phyloP scores from a whole-genome alignment of 768 basidiomycete genomes.

The Leccinellum rugosiceps region DNA sequence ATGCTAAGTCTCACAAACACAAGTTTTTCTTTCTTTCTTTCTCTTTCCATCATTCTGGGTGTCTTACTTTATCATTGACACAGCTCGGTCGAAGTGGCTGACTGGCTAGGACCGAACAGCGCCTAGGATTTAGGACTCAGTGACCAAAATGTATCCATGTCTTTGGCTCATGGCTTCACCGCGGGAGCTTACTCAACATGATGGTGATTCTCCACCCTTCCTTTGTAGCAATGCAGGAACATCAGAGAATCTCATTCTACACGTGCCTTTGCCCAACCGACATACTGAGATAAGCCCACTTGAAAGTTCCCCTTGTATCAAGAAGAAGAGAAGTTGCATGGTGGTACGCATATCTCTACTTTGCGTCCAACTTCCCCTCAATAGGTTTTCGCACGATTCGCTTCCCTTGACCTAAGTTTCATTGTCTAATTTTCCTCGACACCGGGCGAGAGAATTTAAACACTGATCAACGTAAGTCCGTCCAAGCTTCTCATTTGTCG shows the following conservation, averaged over 20 bases:
- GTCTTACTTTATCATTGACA: background rate
- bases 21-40: no score
- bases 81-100: background rate
- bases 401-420: background rate
- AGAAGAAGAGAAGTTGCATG: constrained; percentile 1
- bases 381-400: background rate
- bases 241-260: constrained; percentile 15
- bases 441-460: no score
- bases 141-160: constrained; percentile 11
- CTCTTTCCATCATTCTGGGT: background rate
- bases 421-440: no score
- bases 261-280: constrained; percentile 14
- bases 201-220: constrained; percentile 27
- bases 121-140: background rate
- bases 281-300: constrained; percentile 3
- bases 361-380: background rate
- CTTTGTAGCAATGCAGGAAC: constrained; percentile 20
- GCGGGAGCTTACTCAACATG: constrained; percentile 15
- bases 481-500: background rate
- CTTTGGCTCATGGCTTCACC: constrained; percentile 18
- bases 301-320: background rate
- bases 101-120: background rate
- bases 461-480: background rate
- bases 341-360: background rate
- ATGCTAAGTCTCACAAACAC: background rate